These are phyloP conservation scores for Geotrichum restrictum DNA, from an alignment of 1,139 yeast species.

Conservation along the genomic window DNA sequence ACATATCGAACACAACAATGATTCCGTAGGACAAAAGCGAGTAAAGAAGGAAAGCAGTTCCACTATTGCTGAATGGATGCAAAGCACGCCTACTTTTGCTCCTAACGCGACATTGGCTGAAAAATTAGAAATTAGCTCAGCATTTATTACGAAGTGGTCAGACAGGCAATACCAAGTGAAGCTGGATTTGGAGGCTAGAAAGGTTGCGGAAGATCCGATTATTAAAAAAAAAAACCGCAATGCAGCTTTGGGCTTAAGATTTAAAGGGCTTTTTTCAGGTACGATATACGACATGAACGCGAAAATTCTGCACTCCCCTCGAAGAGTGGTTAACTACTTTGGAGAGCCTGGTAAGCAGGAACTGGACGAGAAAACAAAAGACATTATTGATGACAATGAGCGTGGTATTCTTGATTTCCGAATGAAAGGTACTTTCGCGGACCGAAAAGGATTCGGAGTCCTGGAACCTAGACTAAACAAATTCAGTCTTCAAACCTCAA, in stretches of 20 bases:
- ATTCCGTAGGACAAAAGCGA: neutral
- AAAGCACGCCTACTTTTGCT: too few species aligned
- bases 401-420: slow-evolving; percentile 2
- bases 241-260: neutral
- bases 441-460: slow-evolving; percentile 5
- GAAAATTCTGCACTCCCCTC: neutral
- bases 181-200: neutral
- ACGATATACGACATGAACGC: neutral
- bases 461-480: neutral
- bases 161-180: neutral
- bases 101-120: neutral
- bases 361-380: neutral
- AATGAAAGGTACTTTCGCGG: neutral
- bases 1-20: too few species aligned
- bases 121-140: neutral
- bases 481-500: neutral
- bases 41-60: neutral
- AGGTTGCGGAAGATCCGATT: neutral
- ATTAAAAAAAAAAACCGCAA: neutral
- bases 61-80: too few species aligned
- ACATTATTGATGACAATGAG: slow-evolving; percentile 2
- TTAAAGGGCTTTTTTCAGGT: slow-evolving; percentile 3
- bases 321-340: slow-evolving; percentile 1
- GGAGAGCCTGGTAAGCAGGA: slow-evolving; percentile 1
- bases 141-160: neutral